Evolutionary conservation across 2,329 filamentous ascomycete genomes (phyloP).

Genomic region (Colletotrichum eleusines): DNA sequence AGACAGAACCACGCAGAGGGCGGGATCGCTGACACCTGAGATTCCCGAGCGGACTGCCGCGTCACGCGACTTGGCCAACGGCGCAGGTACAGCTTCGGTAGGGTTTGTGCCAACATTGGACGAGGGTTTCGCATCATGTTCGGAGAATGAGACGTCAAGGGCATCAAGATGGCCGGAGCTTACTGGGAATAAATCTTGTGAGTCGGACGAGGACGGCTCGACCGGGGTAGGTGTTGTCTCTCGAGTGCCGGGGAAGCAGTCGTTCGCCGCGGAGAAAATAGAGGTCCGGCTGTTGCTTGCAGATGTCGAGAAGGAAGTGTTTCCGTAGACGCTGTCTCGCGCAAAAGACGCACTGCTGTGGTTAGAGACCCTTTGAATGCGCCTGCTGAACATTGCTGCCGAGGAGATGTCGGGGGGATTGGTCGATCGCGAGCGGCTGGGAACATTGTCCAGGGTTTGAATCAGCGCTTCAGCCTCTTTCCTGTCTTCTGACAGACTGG

Average conservation of each 20-base stretch:
- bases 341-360: neutral
- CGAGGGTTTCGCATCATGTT: neutral
- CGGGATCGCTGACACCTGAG: neutral
- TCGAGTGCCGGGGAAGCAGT: neutral
- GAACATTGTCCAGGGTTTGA: slow-evolving; percentile 18
- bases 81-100: neutral
- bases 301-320: slow-evolving; percentile 1
- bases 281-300: slow-evolving; percentile 26
- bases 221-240: slow-evolving; percentile 21
- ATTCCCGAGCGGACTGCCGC: neutral
- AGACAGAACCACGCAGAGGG: neutral
- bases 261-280: slow-evolving; percentile 4
- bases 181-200: slow-evolving; percentile 23
- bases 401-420: neutral
- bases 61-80: neutral
- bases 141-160: slow-evolving; percentile 18
- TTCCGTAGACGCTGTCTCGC: neutral
- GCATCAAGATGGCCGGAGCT: slow-evolving; percentile 24
- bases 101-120: neutral
- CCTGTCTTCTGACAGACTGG: neutral
- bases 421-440: slow-evolving; percentile 24
- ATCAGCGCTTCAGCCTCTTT: neutral
- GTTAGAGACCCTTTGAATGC: neutral
- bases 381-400: slow-evolving; percentile 5
- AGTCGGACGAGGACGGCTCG: neutral